Evolutionary conservation across 371 early-diverging fungal species (phyloP).

Genomic region (Furculomyces boomerangus): DNA sequence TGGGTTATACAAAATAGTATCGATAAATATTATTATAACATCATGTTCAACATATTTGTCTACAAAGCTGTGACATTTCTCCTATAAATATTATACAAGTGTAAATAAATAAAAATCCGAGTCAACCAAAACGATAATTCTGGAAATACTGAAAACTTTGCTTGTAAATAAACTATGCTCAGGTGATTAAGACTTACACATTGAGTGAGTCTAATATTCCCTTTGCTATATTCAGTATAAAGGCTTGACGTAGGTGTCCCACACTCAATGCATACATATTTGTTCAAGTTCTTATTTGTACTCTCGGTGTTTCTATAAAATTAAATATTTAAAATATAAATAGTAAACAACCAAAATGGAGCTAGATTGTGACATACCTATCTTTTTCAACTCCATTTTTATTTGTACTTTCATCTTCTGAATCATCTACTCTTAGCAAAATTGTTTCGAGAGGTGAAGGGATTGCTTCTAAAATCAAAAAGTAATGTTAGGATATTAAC

Average conservation of each 20-base stretch:
- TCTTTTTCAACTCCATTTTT: not conserved
- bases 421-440: constrained; percentile 1
- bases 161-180: not conserved
- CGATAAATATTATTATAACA: constrained; percentile 75
- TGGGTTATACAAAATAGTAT: constrained; percentile 79
- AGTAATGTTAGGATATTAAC: not conserved
- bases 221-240: constrained; percentile 75
- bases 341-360: constrained; percentile 4
- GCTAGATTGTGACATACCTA: not conserved
- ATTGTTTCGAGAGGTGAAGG: constrained; percentile 17
- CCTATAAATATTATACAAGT: constrained; percentile 19
- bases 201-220: constrained; percentile 72
- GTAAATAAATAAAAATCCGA: not conserved
- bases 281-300: not conserved
- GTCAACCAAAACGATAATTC: not conserved
- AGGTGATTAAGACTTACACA: constrained; percentile 53
- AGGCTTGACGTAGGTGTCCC: constrained; percentile 52
- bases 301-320: not conserved
- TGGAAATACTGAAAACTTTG: not conserved
- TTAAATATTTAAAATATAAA: not conserved
- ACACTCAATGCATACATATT: constrained; percentile 60
- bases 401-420: not conserved
- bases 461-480: constrained; percentile 7
- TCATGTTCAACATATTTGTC: constrained; percentile 92
- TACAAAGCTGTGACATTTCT: constrained; percentile 60